These are phyloP conservation scores for Yamadazyma triangularis DNA, from an alignment of 1,139 yeast species.

Conservation along the genomic window DNA sequence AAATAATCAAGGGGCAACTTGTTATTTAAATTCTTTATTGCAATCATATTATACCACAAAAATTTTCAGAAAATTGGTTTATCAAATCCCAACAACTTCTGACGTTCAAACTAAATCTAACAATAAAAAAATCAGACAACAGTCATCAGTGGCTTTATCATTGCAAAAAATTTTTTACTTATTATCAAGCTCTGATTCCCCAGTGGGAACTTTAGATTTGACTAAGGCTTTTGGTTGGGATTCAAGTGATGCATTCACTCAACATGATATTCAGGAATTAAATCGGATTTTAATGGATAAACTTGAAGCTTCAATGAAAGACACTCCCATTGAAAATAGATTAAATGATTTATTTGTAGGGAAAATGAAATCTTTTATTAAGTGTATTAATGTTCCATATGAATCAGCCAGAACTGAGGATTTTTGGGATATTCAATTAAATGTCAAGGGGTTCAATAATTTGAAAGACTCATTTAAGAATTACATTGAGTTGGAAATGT, in stretches of 20 bases:
- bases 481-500: conserved; percentile 82
- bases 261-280: conserved; percentile 96
- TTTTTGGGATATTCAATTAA: conserved; percentile 96
- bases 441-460: conserved; percentile 78
- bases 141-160: conserved; percentile 68
- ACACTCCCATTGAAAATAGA: conserved; percentile 75
- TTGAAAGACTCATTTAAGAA: conserved; percentile 75
- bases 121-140: conserved; percentile 19
- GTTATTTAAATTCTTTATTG: conserved; percentile 85
- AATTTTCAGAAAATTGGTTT: conserved; percentile 77
- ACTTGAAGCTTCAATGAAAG: conserved; percentile 88
- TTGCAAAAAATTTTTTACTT: conserved; percentile 83
- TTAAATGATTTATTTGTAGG: conserved; percentile 88
- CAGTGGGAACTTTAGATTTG: conserved; percentile 81
- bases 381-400: conserved; percentile 91
- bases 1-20: conserved; percentile 96
- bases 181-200: conserved; percentile 64
- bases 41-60: conserved; percentile 90
- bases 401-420: conserved; percentile 92
- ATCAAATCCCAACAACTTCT: conserved; percentile 75
- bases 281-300: conserved; percentile 95
- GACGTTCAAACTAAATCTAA: conserved; percentile 22
- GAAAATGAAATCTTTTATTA: conserved; percentile 90
- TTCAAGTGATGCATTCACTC: conserved; percentile 90
- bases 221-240: conserved; percentile 98